A percentile compares a stretch with the other conserved stretches of the same genome.
phyloP scores from a whole-genome alignment of 2,329 filamentous ascomycete genomes.

The Zymoseptoria tritici region DNA sequence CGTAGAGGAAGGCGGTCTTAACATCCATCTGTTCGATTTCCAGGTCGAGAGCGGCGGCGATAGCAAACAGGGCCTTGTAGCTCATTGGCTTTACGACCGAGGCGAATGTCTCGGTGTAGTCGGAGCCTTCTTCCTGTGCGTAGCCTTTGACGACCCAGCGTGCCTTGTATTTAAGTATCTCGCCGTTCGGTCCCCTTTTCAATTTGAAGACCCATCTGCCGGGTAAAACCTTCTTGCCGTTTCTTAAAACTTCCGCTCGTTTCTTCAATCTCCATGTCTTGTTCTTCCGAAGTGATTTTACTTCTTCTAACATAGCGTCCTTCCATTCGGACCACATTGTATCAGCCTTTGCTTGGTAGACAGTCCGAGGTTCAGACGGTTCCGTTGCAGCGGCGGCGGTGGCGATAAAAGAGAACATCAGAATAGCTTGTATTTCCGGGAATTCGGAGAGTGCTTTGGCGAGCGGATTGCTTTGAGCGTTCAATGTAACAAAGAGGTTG shows the following conservation, averaged over 20 bases:
- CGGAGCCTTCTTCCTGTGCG: slow-evolving; percentile 19
- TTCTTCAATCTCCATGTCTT: background rate
- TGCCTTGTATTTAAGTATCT: slow-evolving; percentile 18
- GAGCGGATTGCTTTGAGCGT: too few relatives aligned
- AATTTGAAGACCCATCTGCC: too few relatives aligned
- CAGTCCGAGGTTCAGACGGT: background rate
- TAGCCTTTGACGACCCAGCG: slow-evolving; percentile 25
- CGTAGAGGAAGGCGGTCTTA: background rate
- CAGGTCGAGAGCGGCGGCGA: slow-evolving; percentile 15
- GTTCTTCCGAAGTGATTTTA: background rate
- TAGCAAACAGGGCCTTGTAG: slow-evolving; percentile 24
- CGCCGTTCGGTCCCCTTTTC: background rate
- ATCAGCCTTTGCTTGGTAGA: background rate
- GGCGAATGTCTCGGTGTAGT: slow-evolving; percentile 27
- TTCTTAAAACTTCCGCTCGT: background rate
- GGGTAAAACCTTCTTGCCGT: background rate
- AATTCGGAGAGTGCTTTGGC: too few relatives aligned
- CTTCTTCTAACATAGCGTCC: background rate
- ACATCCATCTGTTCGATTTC: slow-evolving; percentile 27
- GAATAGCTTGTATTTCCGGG: background rate
- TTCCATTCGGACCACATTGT: background rate
- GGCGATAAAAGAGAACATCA: background rate
- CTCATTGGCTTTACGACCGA: slow-evolving; percentile 12
- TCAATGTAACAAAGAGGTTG: too few relatives aligned
- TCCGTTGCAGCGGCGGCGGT: background rate